These are phyloP conservation scores for Calonectria fujianensis DNA, from an alignment of 2,329 filamentous ascomycete species.

Conservation along the genomic window DNA sequence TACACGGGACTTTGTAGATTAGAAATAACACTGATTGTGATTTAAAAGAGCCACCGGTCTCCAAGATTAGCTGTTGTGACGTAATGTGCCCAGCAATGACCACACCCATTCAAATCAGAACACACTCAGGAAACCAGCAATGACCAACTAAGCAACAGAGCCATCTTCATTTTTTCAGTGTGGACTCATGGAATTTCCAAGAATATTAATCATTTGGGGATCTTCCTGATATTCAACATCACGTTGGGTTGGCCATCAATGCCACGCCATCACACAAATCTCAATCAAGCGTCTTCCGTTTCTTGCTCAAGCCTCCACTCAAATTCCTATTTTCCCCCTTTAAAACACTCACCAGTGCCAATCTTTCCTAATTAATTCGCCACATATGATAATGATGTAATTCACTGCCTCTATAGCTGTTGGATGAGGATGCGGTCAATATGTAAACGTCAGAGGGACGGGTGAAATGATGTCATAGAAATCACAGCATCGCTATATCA, in stretches of 20 bases:
- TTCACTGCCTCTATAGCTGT: background rate
- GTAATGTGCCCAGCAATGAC: background rate
- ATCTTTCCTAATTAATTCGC: constrained; percentile 9
- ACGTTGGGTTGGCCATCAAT: background rate
- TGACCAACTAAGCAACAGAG: background rate
- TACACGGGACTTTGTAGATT: background rate
- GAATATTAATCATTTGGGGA: background rate
- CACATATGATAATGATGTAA: background rate
- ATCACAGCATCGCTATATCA: constrained; percentile 5
- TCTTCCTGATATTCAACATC: background rate
- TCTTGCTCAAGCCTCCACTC: background rate
- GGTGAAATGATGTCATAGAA: constrained; percentile 23
- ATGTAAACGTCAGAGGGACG: constrained; percentile 16
- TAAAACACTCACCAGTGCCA: background rate
- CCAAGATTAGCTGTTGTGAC: background rate
- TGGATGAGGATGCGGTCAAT: background rate
- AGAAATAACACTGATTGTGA: background rate
- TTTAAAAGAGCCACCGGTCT: background rate
- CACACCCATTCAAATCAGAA: background rate
- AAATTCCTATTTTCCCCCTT: too few relatives aligned
- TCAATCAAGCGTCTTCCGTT: background rate
- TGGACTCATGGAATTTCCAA: background rate
- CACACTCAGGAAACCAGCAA: background rate
- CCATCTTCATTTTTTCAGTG: background rate
- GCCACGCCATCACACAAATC: background rate